phyloP scores from a whole-genome alignment of 495 filamentous ascomycete species.

The Xylaria grammica region DNA sequence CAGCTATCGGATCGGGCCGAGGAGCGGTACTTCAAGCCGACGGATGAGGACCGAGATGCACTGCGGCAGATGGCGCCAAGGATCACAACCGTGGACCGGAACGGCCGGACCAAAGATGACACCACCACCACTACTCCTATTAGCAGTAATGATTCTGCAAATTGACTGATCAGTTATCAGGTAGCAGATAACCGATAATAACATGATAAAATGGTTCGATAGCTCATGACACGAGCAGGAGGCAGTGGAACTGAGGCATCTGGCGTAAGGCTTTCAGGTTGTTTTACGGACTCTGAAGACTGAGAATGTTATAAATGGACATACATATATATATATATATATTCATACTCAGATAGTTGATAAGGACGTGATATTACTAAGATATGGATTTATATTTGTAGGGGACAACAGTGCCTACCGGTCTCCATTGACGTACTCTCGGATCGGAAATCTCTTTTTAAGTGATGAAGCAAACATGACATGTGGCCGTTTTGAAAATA shows the following conservation, averaged over 20 bases:
- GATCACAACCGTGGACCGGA: conserved; percentile 44
- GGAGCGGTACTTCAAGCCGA: conserved; percentile 47
- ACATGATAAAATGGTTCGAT: not conserved
- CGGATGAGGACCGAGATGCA: conserved; percentile 48
- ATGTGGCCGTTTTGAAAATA: too few species aligned
- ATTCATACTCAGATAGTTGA: too few species aligned
- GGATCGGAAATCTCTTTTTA: too few species aligned
- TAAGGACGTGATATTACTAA: too few species aligned
- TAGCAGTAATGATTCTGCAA: not conserved
- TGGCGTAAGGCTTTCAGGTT: not conserved
- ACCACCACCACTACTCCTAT: not conserved
- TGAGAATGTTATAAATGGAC: too few species aligned
- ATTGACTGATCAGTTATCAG: not conserved
- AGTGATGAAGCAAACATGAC: too few species aligned
- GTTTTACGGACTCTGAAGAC: too few species aligned
- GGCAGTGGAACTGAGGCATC: not conserved
- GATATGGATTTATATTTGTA: too few species aligned
- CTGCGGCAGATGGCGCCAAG: conserved; percentile 45
- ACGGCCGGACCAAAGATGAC: not conserved
- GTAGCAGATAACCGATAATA: not conserved
- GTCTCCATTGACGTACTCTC: not conserved
- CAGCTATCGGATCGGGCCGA: conserved; percentile 47
- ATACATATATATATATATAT: too few species aligned
- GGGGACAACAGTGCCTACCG: too few species aligned
- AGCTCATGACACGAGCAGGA: not conserved